A percentile compares a stretch with the other conserved stretches of the same genome.
These are phyloP conservation scores for Fusarium newnesense DNA, from an alignment of 2,329 filamentous ascomycete species.

Conservation along the genomic window DNA sequence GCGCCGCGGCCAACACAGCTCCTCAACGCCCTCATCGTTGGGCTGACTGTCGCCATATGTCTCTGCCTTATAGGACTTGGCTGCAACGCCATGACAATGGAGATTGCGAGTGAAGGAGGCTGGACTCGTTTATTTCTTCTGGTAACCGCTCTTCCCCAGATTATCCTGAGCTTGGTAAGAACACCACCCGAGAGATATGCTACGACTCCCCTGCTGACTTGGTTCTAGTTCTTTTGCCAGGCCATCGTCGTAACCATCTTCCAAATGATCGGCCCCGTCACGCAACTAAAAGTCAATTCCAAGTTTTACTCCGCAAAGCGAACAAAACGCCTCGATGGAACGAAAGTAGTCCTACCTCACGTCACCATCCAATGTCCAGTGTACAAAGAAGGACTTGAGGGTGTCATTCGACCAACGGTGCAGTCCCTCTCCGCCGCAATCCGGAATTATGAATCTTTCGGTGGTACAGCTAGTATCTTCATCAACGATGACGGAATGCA, in stretches of 20 bases:
- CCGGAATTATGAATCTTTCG: conserved; percentile 66
- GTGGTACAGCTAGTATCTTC: conserved; percentile 73
- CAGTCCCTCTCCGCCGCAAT: conserved; percentile 67
- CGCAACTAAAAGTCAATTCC: conserved; percentile 12
- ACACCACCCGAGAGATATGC: accelerated
- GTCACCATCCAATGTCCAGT: conserved; percentile 58
- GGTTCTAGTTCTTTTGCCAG: background rate
- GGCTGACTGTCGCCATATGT: background rate
- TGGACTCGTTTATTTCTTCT: background rate
- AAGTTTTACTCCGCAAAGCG: conserved; percentile 20
- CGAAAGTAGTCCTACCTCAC: conserved; percentile 45
- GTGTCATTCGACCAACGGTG: conserved; percentile 64
- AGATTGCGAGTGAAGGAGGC: background rate
- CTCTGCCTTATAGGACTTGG: background rate
- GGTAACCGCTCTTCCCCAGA: background rate
- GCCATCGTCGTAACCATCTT: background rate
- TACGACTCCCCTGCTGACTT: accelerated
- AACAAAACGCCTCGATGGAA: background rate
- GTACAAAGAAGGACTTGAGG: conserved; percentile 50
- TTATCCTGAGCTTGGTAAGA: background rate
- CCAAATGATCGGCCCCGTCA: background rate
- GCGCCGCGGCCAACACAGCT: background rate
- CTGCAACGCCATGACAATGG: background rate
- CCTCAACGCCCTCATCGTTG: background rate
- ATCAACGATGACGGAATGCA: conserved; percentile 77